Conservation (phyloP, 2,329 filamentous ascomycete genomes). For the Zymoseptoria pseudotritici region DNA sequence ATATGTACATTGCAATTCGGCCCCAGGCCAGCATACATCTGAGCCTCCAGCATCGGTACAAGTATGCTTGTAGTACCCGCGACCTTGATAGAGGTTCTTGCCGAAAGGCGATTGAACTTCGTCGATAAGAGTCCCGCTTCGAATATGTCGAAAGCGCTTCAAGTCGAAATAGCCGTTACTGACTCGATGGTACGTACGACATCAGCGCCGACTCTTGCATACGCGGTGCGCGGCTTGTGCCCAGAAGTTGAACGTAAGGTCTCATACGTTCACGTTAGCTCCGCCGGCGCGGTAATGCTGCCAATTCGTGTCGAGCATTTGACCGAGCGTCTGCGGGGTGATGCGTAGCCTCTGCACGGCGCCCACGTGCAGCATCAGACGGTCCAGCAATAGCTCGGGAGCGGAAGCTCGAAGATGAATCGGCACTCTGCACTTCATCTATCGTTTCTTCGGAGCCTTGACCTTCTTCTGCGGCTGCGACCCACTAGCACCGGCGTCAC, state of each 20-base stretch:
- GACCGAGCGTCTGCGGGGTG: no score
- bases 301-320: no score
- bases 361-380: no score
- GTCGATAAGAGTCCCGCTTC: neutral
- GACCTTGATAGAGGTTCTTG: neutral
- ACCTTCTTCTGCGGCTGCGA: constrained; percentile 23
- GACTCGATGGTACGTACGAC: neutral
- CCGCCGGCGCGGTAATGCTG: no score
- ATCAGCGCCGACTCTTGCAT: neutral
- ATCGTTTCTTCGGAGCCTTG: constrained; percentile 27
- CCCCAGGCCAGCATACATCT: no score
- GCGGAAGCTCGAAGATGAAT: neutral
- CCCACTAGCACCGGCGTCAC: constrained; percentile 8
- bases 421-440: neutral
- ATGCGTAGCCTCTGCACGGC: no score
- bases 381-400: neutral
- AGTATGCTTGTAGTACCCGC: neutral
- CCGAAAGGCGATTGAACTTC: neutral
- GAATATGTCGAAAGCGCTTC: neutral
- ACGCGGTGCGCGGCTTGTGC: neutral
- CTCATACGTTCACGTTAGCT: no score
- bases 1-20: no score
- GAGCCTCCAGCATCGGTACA: neutral
- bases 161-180: neutral
- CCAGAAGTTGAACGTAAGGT: neutral